A percentile compares a stretch with the other conserved stretches of the same genome.
Evolutionary conservation across 371 early-diverging fungal genomes (phyloP).

Genomic region (Zychaea mexicana): DNA sequence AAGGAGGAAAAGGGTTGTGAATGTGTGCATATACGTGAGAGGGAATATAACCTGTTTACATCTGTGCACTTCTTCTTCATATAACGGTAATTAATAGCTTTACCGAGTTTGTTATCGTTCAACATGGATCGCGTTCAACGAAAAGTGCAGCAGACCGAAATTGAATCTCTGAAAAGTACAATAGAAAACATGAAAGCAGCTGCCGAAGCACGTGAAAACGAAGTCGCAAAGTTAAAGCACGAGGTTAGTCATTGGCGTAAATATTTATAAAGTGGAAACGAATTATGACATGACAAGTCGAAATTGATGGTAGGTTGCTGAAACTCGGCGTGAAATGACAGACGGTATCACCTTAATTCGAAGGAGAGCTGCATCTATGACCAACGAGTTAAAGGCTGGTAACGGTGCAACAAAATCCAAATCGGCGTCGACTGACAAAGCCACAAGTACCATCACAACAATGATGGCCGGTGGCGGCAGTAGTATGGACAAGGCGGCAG

Average conservation of each 20-base stretch:
- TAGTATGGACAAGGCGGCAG: conserved; percentile 1
- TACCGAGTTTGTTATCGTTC: conserved; percentile 63
- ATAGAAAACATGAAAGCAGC: conserved; percentile 55
- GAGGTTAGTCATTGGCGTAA: too few relatives aligned
- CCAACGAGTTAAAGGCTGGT: conserved; percentile 18
- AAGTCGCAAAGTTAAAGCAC: conserved; percentile 48
- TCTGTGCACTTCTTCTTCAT: not conserved
- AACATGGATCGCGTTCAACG: conserved; percentile 62
- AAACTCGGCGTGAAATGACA: conserved; percentile 50
- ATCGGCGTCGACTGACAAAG: conserved; percentile 1
- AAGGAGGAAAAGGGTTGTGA: not conserved
- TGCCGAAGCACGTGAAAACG: conserved; percentile 55
- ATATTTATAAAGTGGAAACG: too few relatives aligned
- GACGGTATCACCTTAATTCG: conserved; percentile 50
- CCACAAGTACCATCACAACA: not conserved
- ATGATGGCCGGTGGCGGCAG: not conserved
- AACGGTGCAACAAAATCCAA: conserved; percentile 17
- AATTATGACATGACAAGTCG: too few relatives aligned
- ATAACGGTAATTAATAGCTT: conserved; percentile 53
- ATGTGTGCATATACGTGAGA: too few relatives aligned
- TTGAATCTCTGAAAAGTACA: conserved; percentile 54
- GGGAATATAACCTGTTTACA: not conserved
- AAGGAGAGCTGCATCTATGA: conserved; percentile 41
- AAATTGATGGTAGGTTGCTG: conserved; percentile 22
- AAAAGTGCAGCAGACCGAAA: conserved; percentile 58